These are phyloP conservation scores for Allium sativum DNA, from an alignment of 106 monocot species.

Conservation along the genomic window DNA sequence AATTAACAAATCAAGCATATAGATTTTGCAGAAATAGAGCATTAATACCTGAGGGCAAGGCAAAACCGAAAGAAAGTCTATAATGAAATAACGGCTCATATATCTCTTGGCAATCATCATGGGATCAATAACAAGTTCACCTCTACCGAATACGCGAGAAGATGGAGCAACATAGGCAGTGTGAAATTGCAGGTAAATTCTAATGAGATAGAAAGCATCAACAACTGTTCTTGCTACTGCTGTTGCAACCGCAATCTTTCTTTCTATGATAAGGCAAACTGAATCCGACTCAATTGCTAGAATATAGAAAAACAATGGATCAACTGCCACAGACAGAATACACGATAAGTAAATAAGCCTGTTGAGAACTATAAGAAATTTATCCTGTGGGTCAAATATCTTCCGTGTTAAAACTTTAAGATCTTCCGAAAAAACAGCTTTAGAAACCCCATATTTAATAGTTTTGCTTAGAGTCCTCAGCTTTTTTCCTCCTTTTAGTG, in stretches of 20 bases:
- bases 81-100: slow-evolving; percentile 43
- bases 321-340: slow-evolving; percentile 59
- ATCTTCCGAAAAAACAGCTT: slow-evolving; percentile 68
- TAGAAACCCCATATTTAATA: slow-evolving; percentile 50
- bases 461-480: slow-evolving; percentile 49
- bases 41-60: slow-evolving; percentile 91
- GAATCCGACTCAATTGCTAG: slow-evolving; percentile 39
- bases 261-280: slow-evolving; percentile 68
- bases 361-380: slow-evolving; percentile 55
- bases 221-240: slow-evolving; percentile 65
- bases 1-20: background rate
- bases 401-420: slow-evolving; percentile 56
- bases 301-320: slow-evolving; percentile 86
- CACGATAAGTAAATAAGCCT: slow-evolving; percentile 63
- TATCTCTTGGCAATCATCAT: slow-evolving; percentile 58
- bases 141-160: slow-evolving; percentile 89
- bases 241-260: slow-evolving; percentile 42
- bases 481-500: slow-evolving; percentile 39
- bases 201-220: slow-evolving; percentile 71
- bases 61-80: slow-evolving; percentile 73
- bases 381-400: slow-evolving; percentile 81
- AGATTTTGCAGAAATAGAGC: background rate
- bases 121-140: slow-evolving; percentile 83
- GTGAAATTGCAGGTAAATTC: slow-evolving; percentile 64
- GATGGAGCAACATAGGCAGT: slow-evolving; percentile 87